Conservation (phyloP, 371 early-diverging fungal species). For the Mucor racemosus region DNA sequence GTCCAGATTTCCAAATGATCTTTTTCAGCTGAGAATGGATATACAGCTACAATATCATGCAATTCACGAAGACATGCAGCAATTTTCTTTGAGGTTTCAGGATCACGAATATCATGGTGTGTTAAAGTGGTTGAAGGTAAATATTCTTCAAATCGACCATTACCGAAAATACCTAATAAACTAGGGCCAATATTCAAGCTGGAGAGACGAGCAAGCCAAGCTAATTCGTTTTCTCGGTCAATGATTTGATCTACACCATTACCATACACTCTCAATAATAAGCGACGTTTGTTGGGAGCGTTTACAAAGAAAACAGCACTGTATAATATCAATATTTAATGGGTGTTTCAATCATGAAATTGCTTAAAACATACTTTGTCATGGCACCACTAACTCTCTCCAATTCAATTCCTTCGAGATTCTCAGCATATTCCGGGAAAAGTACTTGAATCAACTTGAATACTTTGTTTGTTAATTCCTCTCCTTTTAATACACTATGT, state of each 20-base stretch:
- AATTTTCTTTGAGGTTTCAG: slow-evolving; percentile 70
- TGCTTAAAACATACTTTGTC: slow-evolving; percentile 60
- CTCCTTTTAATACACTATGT: slow-evolving; percentile 28
- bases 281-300: slow-evolving; percentile 45
- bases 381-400: slow-evolving; percentile 77
- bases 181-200: slow-evolving; percentile 73
- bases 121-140: slow-evolving; percentile 78
- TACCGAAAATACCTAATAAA: slow-evolving; percentile 80
- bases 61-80: slow-evolving; percentile 75
- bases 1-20: slow-evolving; percentile 65
- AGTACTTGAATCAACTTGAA: slow-evolving; percentile 26
- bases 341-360: background rate
- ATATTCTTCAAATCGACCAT: slow-evolving; percentile 89
- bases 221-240: slow-evolving; percentile 79
- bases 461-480: slow-evolving; percentile 23
- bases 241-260: slow-evolving; percentile 79
- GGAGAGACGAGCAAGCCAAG: slow-evolving; percentile 78
- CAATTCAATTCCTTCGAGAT: slow-evolving; percentile 45
- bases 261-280: slow-evolving; percentile 83
- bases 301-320: slow-evolving; percentile 77
- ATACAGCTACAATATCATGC: slow-evolving; percentile 72
- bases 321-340: background rate
- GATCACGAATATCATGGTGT: slow-evolving; percentile 68
- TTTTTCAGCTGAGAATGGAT: slow-evolving; percentile 51
- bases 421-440: slow-evolving; percentile 53